Percentiles rank a stretch among this genome's conserved stretches.
Evolutionary conservation across 306 rosid genomes (phyloP).

Genomic region (Ceratonia siliqua): DNA sequence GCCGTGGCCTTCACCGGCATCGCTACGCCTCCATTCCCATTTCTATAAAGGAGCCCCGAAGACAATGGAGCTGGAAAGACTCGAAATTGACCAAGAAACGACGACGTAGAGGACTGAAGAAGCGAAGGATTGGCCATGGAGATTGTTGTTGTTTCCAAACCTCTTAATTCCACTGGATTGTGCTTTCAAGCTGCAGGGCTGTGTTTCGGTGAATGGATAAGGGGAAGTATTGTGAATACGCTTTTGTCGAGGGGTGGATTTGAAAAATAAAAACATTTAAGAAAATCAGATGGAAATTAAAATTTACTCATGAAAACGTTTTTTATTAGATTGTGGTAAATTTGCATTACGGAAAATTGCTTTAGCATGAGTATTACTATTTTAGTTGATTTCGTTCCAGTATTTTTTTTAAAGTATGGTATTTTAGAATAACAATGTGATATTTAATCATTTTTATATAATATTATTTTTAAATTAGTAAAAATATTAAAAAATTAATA

Average conservation of each 20-base stretch:
- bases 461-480: too few relatives aligned
- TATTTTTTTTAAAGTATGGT: too few relatives aligned
- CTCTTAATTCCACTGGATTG: constrained; percentile 21
- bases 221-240: not conserved
- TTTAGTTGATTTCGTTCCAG: too few relatives aligned
- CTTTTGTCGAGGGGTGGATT: not conserved
- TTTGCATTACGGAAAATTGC: too few relatives aligned
- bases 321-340: not conserved
- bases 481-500: too few relatives aligned
- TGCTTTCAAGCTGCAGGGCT: not conserved
- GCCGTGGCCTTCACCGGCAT: constrained; percentile 62
- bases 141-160: not conserved
- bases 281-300: too few relatives aligned
- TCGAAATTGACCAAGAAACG: constrained; percentile 65
- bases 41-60: constrained; percentile 31
- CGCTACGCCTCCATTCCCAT: constrained; percentile 34
- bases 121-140: constrained; percentile 70
- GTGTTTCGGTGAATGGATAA: not conserved
- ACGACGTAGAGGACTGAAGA: constrained; percentile 64
- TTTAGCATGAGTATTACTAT: too few relatives aligned
- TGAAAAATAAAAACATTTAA: too few relatives aligned
- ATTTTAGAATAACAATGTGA: too few relatives aligned
- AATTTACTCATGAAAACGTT: not conserved
- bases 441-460: too few relatives aligned
- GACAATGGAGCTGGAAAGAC: constrained; percentile 35